Evolutionary conservation across 2,329 filamentous ascomycete species (phyloP).

Genomic region (Thelonectria blattea): DNA sequence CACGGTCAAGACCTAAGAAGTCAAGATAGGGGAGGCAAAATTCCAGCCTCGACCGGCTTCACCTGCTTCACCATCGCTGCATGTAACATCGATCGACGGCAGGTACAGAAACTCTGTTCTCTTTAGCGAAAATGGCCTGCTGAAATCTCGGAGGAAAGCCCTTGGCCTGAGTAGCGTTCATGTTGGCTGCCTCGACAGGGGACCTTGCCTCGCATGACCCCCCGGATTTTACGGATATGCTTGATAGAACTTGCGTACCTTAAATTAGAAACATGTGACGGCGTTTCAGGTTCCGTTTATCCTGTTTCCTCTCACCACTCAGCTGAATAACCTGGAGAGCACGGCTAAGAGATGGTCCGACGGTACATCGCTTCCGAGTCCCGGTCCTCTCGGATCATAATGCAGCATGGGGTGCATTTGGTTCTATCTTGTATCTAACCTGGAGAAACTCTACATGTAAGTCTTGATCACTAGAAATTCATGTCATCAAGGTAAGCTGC

Average conservation of each 20-base stretch:
- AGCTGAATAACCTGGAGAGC: neutral
- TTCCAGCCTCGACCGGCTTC: neutral
- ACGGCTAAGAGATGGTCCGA: neutral
- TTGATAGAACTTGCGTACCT: neutral
- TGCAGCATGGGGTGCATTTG: neutral
- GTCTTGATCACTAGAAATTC: neutral
- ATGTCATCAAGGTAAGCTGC: neutral
- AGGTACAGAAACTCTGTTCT: neutral
- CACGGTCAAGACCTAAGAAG: too few species aligned
- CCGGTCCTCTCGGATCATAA: too few species aligned
- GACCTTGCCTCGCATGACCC: neutral
- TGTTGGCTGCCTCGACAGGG: neutral
- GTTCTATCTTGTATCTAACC: neutral
- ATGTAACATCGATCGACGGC: too few species aligned
- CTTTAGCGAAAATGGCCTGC: neutral
- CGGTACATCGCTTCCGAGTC: neutral
- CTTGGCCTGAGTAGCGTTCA: neutral
- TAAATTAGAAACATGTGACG: neutral
- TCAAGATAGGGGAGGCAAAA: neutral
- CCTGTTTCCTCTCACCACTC: neutral
- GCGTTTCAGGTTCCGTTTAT: conserved; percentile 1
- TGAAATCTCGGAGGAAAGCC: neutral
- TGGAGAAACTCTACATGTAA: neutral
- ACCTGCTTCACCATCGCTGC: neutral
- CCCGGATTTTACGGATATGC: too few species aligned